These are phyloP conservation scores for Kurtzmaniella quercitrusa DNA, from an alignment of 1,139 yeast genomes.

Conservation along the genomic window DNA sequence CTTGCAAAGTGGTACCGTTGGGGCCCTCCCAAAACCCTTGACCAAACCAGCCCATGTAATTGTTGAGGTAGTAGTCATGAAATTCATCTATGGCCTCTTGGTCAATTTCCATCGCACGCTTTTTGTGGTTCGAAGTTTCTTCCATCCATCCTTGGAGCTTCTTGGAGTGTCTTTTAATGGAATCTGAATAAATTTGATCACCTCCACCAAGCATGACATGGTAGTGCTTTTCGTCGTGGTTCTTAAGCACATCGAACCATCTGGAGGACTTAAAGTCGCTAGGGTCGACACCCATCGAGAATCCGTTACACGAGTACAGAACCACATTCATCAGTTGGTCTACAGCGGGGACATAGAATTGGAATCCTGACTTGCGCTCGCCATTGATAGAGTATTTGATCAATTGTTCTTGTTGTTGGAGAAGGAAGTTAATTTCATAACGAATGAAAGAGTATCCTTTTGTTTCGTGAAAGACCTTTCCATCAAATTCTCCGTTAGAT, in stretches of 20 bases:
- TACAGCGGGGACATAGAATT: slow-evolving; percentile 56
- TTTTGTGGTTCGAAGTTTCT: slow-evolving; percentile 46
- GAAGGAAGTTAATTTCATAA: slow-evolving; percentile 47
- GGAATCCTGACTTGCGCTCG: slow-evolving; percentile 31
- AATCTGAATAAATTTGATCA: slow-evolving; percentile 89
- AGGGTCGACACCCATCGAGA: slow-evolving; percentile 72
- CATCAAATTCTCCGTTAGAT: slow-evolving; percentile 42
- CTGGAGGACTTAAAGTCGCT: slow-evolving; percentile 63
- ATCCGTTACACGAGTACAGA: slow-evolving; percentile 91
- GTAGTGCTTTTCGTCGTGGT: slow-evolving; percentile 60
- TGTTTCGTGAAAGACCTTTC: slow-evolving; percentile 41
- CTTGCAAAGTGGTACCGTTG: slow-evolving; percentile 59
- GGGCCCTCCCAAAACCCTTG: slow-evolving; percentile 78
- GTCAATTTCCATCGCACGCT: slow-evolving; percentile 37
- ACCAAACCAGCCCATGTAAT: slow-evolving; percentile 87
- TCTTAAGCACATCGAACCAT: slow-evolving; percentile 79
- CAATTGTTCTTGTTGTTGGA: slow-evolving; percentile 51
- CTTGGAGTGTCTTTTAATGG: slow-evolving; percentile 59
- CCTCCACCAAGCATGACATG: slow-evolving; percentile 98
- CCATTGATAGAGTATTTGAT: slow-evolving; percentile 58
- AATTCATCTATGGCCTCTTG: slow-evolving; percentile 51
- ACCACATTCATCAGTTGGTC: slow-evolving; percentile 71
- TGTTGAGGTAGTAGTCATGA: slow-evolving; percentile 61
- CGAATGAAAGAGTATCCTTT: slow-evolving; percentile 60
- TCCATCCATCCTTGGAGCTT: slow-evolving; percentile 61